Conservation (phyloP, 2,329 filamentous ascomycete species). For the Talaromyces amestolkiae region DNA sequence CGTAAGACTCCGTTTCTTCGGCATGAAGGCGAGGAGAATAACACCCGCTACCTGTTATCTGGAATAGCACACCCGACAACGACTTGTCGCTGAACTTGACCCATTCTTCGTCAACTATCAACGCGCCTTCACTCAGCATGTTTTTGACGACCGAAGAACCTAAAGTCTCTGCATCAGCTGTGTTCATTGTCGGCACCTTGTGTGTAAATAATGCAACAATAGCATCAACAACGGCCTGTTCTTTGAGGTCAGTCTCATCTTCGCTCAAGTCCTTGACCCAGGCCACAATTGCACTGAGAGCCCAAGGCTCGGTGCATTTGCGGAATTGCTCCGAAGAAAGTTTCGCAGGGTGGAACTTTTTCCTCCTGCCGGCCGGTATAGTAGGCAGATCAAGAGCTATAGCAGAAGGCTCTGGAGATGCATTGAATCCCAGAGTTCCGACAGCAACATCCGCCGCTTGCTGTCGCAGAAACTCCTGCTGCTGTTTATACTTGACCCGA, state of each 20-base stretch:
- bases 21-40: slow-evolving; percentile 81
- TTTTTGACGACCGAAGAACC: slow-evolving; percentile 72
- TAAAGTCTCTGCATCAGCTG: slow-evolving; percentile 88
- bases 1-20: slow-evolving; percentile 57
- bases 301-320: slow-evolving; percentile 87
- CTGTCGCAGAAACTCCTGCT: slow-evolving; percentile 54
- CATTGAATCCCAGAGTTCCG: slow-evolving; percentile 50
- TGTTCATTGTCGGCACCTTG: slow-evolving; percentile 98
- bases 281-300: slow-evolving; percentile 76
- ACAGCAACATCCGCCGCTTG: slow-evolving; percentile 33
- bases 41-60: slow-evolving; percentile 86
- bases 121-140: slow-evolving; percentile 74
- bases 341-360: slow-evolving; percentile 82
- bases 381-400: slow-evolving; percentile 79
- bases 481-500: slow-evolving; percentile 53
- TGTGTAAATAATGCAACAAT: slow-evolving; percentile 85
- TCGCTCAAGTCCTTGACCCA: slow-evolving; percentile 91
- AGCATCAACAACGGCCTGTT: slow-evolving; percentile 80
- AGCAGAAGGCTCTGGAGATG: slow-evolving; percentile 44
- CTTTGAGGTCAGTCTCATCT: slow-evolving; percentile 82
- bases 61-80: slow-evolving; percentile 87
- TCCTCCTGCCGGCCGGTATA: slow-evolving; percentile 73
- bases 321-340: slow-evolving; percentile 76
- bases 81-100: slow-evolving; percentile 81
- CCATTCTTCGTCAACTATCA: slow-evolving; percentile 94